These are phyloP conservation scores for Flaveria trinervia DNA, from an alignment of 129 eudicot genomes.

Conservation along the genomic window DNA sequence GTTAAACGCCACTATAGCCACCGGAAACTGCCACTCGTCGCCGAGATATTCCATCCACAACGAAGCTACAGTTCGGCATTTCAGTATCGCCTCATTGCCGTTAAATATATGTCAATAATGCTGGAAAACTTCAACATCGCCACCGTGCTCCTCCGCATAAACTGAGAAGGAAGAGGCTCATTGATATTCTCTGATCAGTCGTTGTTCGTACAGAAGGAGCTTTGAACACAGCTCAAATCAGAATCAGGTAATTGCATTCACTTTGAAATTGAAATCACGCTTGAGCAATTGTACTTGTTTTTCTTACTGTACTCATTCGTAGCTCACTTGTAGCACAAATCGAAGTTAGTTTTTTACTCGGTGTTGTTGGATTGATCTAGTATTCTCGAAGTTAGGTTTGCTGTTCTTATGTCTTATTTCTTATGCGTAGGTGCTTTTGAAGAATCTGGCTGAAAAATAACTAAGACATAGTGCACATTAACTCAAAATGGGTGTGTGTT, in stretches of 20 bases:
- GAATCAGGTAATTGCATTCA: background rate
- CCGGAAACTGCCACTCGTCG: background rate
- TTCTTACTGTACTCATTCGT: background rate
- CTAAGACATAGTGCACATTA: conserved; percentile 8
- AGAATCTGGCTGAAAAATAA: conserved; percentile 27
- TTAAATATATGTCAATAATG: no score
- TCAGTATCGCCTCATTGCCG: background rate
- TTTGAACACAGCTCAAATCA: background rate
- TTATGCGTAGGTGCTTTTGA: conserved; percentile 38
- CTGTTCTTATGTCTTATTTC: conserved; percentile 4
- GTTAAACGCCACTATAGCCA: background rate
- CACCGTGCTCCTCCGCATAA: no score
- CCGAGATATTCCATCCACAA: background rate
- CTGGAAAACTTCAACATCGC: no score
- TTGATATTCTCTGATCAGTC: background rate
- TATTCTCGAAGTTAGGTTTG: conserved; percentile 2
- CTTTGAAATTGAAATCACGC: background rate
- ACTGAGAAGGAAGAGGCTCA: background rate
- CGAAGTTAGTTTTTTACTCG: background rate
- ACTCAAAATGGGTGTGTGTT: conserved; percentile 46
- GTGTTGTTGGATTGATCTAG: background rate
- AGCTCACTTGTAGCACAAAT: background rate
- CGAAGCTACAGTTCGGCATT: background rate
- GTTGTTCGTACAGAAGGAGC: background rate
- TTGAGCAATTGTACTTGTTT: background rate